Percentiles rank a stretch among this genome's conserved stretches.
phyloP scores from a whole-genome alignment of 371 early-diverging fungal species.

The Rhizopus delemar region DNA sequence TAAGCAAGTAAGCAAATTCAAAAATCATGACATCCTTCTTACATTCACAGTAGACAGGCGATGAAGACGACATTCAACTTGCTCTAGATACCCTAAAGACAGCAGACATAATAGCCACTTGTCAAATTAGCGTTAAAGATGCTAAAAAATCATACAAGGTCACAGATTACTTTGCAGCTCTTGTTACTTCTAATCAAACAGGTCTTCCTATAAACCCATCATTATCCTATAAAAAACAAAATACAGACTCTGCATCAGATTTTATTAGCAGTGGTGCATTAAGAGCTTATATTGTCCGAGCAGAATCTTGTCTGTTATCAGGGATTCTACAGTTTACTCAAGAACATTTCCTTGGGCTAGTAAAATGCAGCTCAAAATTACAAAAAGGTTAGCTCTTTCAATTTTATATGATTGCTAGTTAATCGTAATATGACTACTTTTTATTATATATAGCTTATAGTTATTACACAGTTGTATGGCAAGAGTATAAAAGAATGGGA shows the following conservation, averaged over 20 bases:
- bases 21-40: not conserved
- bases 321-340: conserved; percentile 52
- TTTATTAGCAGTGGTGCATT: conserved; percentile 54
- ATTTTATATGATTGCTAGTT: too few species aligned
- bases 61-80: conserved; percentile 45
- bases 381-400: conserved; percentile 42
- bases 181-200: conserved; percentile 15
- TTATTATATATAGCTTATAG: conserved; percentile 26
- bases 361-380: conserved; percentile 55
- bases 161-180: conserved; percentile 21
- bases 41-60: conserved; percentile 39
- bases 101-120: conserved; percentile 41
- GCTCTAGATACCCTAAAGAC: conserved; percentile 44
- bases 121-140: conserved; percentile 43
- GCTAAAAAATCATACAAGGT: conserved; percentile 35
- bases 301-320: conserved; percentile 53
- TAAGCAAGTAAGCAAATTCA: not conserved
- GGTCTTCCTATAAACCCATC: conserved; percentile 27
- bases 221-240: not conserved
- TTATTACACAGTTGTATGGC: conserved; percentile 35
- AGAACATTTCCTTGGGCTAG: conserved; percentile 48
- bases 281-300: conserved; percentile 52
- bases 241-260: not conserved
- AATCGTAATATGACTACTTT: not conserved
- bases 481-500: conserved; percentile 40